phyloP scores from a whole-genome alignment of 352 stramenopile species.

The Phytophthora litchii region DNA sequence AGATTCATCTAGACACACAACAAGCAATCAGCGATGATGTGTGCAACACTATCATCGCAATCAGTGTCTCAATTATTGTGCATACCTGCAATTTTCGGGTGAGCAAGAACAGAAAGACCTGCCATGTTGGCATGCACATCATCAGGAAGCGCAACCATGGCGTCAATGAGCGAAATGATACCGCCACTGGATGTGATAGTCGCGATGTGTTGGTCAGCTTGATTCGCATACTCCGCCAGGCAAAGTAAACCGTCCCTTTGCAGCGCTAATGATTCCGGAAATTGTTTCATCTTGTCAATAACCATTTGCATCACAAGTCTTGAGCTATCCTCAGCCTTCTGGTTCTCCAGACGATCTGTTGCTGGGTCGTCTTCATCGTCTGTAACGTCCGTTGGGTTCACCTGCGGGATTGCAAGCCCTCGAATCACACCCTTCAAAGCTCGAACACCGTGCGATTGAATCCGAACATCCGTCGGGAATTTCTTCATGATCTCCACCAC shows the following conservation, averaged over 20 bases:
- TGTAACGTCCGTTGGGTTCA: not conserved
- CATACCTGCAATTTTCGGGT: constrained; percentile 54
- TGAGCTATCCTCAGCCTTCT: constrained; percentile 8
- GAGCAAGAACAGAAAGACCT: constrained; percentile 57
- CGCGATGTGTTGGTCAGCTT: constrained; percentile 30
- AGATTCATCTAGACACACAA: constrained; percentile 34
- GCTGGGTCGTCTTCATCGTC: not conserved
- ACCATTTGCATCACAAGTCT: constrained; percentile 39
- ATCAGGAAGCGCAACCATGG: constrained; percentile 54
- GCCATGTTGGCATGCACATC: constrained; percentile 55
- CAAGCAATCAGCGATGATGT: not conserved
- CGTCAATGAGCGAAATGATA: constrained; percentile 51
- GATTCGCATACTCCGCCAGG: constrained; percentile 43
- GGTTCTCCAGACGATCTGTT: not conserved
- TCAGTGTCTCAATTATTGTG: not conserved
- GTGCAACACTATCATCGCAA: not conserved
- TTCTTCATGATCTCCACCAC: constrained; percentile 57
- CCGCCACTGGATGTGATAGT: constrained; percentile 50
- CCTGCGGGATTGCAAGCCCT: constrained; percentile 1
- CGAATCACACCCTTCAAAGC: constrained; percentile 54
- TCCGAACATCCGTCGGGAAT: constrained; percentile 43
- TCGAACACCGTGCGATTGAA: constrained; percentile 56
- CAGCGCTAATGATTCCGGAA: constrained; percentile 38
- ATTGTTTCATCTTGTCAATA: constrained; percentile 51
- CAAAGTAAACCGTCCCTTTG: constrained; percentile 59